Evolutionary conservation across 768 basidiomycete species (phyloP), one percentile per base, ranked within the genome.

Genomic region (Panellus pusillus): DNA sequence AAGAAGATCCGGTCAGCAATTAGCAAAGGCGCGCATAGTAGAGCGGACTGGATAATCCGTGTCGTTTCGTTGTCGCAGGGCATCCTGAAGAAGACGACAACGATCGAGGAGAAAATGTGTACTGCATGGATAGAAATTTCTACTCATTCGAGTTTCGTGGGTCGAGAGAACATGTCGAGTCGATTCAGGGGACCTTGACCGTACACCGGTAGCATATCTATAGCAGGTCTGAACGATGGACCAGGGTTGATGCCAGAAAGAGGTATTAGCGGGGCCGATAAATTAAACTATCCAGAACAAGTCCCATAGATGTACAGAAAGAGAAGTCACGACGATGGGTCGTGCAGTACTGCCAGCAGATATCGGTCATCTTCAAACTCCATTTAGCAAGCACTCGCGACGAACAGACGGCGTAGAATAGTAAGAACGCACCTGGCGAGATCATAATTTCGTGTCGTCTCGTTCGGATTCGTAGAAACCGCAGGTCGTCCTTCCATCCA

Each of bases 391-490:
- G 24, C 24, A 24, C 24, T 24, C 6, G 24, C 24, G 24, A 24
- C 24, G 24, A 24, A 24, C 24, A 24, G 24, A 24, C 24, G 24
- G 24, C 24, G 24, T 6, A 24, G 3, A 3, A 24, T 6, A 24
- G 43, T 8, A 32, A 28, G 17, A 18, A 12, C 86, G 27, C 48
- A 92, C 94, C 90, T 52, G 94, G 94, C 2, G 94, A 91, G 55
- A 97, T 93, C 87, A 97, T 90, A 52, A 97, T 75, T 65, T 96
- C 94, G 68, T 97, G 94, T 47, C 89, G 80, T 66, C 83, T 91
- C 54, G 94, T 96, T 44, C 94, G 82, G 72, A 96, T 93, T 53
- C 93, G 76, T 82, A 97, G 84, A 64, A 96, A 91, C 55, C 83
- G 81, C 41, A 96, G 78, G 20, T 91, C 87, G 66, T 95, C 93